Base-by-base conservation (phyloP, 2,329 filamentous ascomycete genomes). In the Pezicula neosporulosa region DNA sequence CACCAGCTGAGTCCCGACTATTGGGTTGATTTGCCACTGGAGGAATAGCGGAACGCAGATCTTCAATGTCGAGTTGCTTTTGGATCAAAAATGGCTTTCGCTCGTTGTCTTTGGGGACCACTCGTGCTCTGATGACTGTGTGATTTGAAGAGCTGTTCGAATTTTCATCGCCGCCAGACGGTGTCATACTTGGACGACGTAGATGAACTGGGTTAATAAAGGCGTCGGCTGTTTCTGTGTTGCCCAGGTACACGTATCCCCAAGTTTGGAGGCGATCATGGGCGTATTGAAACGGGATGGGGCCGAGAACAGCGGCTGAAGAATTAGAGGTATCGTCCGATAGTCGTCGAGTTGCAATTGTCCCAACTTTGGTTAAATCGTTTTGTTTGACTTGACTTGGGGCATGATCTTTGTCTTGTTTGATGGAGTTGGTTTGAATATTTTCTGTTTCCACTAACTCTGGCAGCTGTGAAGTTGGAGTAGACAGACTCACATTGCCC, bases 21-120 rank as follows among this genome's bases (percentile, higher is more conserved):
- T 30, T 28, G n/a, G n/a, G 21, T 28, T 18, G 19, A 19, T 38
- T 49, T 19, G 44, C 41, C 9, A 51, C 66, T 2, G 72, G 72
- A n/a, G 80, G 56, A 10, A 63, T 66, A 1, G 73, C 76, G 8
- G 72, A 68, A 43, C 73, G 69, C 9, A 82, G 63, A 53, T 73
- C 68, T 24, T 74, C 68, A 13, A 81, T 64, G 53, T 81, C 70
- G 53, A 83, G 78, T 16, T 70, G 72, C 28, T 78, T 72, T 56
- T 74, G 70, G 16, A 84, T 68, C 1, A 76, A 57, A 55, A 81
- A 74, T 1, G 77, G 68, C 44, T 72, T 70, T 16, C 71, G 67
- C 2, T 72, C 70, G 4, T 68, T 63, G 3, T 49, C 52, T 35
- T 65, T 66, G 15, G 77, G 76, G 6, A 70, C 58, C 8, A 81